These are phyloP conservation scores for Candida lessepsii DNA, from an alignment of 805 yeast genomes.

Conservation along the genomic window DNA sequence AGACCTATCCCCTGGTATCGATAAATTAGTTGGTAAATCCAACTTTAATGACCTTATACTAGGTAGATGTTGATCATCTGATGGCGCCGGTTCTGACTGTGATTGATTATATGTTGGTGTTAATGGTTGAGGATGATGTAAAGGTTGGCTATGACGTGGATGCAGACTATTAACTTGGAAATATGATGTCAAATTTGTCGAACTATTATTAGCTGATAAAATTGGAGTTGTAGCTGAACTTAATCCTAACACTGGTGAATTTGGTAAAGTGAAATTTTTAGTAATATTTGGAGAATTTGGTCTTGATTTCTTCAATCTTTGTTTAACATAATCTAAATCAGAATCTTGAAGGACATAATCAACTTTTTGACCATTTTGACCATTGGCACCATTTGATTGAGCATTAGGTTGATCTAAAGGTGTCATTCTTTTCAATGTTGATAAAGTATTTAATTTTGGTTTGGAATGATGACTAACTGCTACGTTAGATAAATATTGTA, in stretches of 20 bases:
- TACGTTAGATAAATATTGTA: slow-evolving; percentile 26
- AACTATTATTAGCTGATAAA: slow-evolving; percentile 40
- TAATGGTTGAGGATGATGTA: slow-evolving; percentile 3
- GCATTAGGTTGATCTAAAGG: slow-evolving; percentile 47
- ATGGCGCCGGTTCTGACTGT: slow-evolving; percentile 9
- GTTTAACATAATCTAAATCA: slow-evolving; percentile 48
- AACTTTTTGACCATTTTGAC: slow-evolving; percentile 6
- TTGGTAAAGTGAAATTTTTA: slow-evolving; percentile 40
- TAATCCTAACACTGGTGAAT: slow-evolving; percentile 43
- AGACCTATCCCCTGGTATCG: slow-evolving; percentile 23
- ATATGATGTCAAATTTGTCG: slow-evolving; percentile 37
- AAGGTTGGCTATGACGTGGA: not conserved
- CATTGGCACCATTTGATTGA: no score
- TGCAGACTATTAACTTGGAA: slow-evolving; percentile 30
- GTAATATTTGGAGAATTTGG: slow-evolving; percentile 46
- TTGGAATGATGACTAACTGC: slow-evolving; percentile 20
- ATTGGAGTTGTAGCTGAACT: slow-evolving; percentile 41
- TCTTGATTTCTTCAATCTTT: slow-evolving; percentile 45
- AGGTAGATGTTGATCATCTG: slow-evolving; percentile 34
- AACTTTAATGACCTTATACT: slow-evolving; percentile 50
- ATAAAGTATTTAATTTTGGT: slow-evolving; percentile 32
- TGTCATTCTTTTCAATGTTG: slow-evolving; percentile 63
- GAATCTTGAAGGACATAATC: slow-evolving; percentile 35
- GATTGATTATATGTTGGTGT: slow-evolving; percentile 9
- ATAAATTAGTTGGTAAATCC: slow-evolving; percentile 46